Base-by-base conservation (phyloP, 2,329 filamentous ascomycete genomes). In the Tolypocladium amazonense region DNA sequence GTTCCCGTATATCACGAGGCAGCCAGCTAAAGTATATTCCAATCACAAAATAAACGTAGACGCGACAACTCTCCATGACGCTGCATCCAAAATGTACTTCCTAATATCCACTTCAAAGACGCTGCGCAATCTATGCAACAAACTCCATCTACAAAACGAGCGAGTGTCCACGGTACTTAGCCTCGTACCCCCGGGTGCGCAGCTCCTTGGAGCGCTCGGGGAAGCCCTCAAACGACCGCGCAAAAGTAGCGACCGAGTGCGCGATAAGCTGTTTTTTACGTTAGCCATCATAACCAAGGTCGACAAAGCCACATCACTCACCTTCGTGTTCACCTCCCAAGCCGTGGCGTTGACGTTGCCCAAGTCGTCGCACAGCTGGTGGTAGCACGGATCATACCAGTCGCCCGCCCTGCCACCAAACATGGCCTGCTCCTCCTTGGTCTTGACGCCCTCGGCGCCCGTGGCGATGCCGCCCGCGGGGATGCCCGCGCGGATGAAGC, bases 401-500 rank as follows among this genome's bases (percentile, higher is more conserved):
- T 79, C 74, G 25, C 82, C 88, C 1, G 84, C 86, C 62, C 79
- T 76, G 43, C 89, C 89, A n/a, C 89, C 89, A 70, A 91, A 93
- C 73, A 84, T 73, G 47, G 75, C 76, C 2, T 74, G 81, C 69
- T 92, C 87, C 39, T 84, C 79, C 56, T 79, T 74, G 0, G 88
- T 90, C 82, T 92, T 92, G 74, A 89, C 71, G 15, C 82, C 87
- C 72, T 92, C 89, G 1, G 89, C 89, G 45, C 89, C 89, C 2
- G 89, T 91, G 59, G 88, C 88, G 62, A 92, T 84, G 37, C 89
- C 89, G 30, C 89, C 88, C 1, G 84, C 84, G 0, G 89, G 87
- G 50, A 92, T 90, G 3, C 87, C 87, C 59, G 83, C 80, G 41
- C 83, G 79, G 67, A 92, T 87, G 76, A 93, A 92, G 1, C 84